Conservation (phyloP, 2,329 filamentous ascomycete genomes). For the Scedosporium aurantiacum region DNA sequence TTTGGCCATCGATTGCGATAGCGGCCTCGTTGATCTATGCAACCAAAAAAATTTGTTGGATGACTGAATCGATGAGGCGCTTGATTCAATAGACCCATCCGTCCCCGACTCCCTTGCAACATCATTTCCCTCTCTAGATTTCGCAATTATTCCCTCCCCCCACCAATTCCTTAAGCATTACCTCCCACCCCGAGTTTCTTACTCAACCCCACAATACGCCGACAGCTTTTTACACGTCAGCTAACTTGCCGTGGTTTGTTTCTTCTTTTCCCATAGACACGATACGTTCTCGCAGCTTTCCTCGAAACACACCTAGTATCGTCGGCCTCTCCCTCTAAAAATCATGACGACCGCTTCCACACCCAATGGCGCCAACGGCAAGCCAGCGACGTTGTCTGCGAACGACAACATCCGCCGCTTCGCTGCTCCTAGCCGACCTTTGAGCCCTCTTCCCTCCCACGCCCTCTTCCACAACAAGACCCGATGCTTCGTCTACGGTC, state of each 20-base stretch:
- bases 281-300: neutral
- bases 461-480: conserved; percentile 99
- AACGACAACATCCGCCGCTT: conserved; percentile 99
- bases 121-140: conserved; percentile 4
- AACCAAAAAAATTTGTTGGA: conserved; percentile 4
- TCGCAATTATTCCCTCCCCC: neutral
- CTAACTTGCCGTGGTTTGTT: neutral
- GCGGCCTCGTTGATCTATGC: neutral
- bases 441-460: conserved; percentile 80
- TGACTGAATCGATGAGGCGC: neutral
- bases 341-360: conserved; percentile 33
- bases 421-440: conserved; percentile 77
- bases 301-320: neutral
- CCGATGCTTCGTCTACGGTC: conserved; percentile 98
- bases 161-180: neutral
- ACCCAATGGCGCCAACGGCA: conserved; percentile 25
- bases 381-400: conserved; percentile 52
- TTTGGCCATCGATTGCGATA: neutral
- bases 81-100: neutral
- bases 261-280: neutral
- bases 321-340: neutral
- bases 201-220: too few species aligned
- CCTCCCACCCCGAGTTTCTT: too few species aligned
- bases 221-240: neutral
- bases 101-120: conserved; percentile 4